Evolutionary conservation across 805 yeast species (phyloP).

Genomic region (Peterozyma toletana): DNA sequence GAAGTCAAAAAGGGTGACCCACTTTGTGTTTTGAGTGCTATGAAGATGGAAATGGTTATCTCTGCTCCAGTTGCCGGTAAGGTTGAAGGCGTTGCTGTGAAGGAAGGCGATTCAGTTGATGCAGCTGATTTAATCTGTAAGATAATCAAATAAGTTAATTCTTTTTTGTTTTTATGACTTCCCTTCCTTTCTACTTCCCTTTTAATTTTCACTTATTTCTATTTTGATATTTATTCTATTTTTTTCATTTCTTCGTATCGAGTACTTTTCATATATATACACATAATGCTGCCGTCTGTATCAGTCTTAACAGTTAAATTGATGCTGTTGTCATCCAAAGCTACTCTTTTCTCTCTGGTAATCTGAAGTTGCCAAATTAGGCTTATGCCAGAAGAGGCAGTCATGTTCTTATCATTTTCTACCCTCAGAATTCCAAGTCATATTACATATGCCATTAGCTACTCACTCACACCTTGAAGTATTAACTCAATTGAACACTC

Average conservation of each 20-base stretch:
- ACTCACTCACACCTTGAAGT: too few species aligned
- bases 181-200: constrained; percentile 10
- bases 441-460: too few species aligned
- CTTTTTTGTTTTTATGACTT: constrained; percentile 5
- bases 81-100: constrained; percentile 67
- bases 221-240: neutral
- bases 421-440: too few species aligned
- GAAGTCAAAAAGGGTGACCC: constrained; percentile 97
- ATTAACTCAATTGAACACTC: too few species aligned
- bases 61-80: constrained; percentile 86
- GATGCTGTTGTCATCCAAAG: too few species aligned
- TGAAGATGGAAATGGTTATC: constrained; percentile 99
- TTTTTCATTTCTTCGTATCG: neutral
- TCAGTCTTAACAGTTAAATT: too few species aligned
- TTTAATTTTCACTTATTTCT: neutral
- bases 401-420: too few species aligned
- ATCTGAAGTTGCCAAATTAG: too few species aligned
- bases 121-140: constrained; percentile 82
- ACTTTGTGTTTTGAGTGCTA: constrained; percentile 87
- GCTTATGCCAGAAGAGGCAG: too few species aligned
- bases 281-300: neutral
- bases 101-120: constrained; percentile 93
- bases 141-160: constrained; percentile 30
- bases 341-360: too few species aligned
- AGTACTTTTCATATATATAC: neutral